Evolutionary conservation across 2,329 filamentous ascomycete species (phyloP).

Genomic region (Colletotrichum orchidophilum): DNA sequence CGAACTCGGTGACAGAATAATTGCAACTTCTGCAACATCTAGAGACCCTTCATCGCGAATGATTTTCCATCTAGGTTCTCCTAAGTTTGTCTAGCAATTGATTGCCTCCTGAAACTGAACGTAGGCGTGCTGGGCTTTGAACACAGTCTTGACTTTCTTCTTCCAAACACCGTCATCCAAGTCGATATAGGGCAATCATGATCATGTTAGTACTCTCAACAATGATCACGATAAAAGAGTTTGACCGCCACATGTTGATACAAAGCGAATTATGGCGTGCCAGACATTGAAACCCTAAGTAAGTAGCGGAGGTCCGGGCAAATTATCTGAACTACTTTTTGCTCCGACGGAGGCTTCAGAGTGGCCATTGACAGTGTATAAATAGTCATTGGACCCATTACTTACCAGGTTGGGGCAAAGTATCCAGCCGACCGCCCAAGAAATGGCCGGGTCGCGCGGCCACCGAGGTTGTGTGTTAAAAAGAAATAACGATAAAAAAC

Average conservation of each 20-base stretch:
- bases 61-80: too few relatives aligned
- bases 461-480: not conserved
- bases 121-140: too few relatives aligned
- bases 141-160: too few relatives aligned
- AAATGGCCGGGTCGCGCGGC: slow-evolving; percentile 17
- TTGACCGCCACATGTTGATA: not conserved
- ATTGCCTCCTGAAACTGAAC: too few relatives aligned
- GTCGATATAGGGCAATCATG: too few relatives aligned
- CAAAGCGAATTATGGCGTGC: not conserved
- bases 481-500: slow-evolving; percentile 29
- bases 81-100: too few relatives aligned
- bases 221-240: too few relatives aligned
- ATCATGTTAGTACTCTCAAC: too few relatives aligned
- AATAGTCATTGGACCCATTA: not conserved
- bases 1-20: too few relatives aligned
- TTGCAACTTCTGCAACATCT: too few relatives aligned
- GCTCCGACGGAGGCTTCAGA: not conserved
- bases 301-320: not conserved
- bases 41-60: too few relatives aligned
- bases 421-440: not conserved
- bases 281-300: not conserved
- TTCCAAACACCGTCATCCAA: too few relatives aligned
- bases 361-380: not conserved
- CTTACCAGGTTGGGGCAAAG: not conserved
- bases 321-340: not conserved